Evolutionary conservation across 2,329 filamentous ascomycete genomes (phyloP).

Genomic region (Zasmidium angulare): DNA sequence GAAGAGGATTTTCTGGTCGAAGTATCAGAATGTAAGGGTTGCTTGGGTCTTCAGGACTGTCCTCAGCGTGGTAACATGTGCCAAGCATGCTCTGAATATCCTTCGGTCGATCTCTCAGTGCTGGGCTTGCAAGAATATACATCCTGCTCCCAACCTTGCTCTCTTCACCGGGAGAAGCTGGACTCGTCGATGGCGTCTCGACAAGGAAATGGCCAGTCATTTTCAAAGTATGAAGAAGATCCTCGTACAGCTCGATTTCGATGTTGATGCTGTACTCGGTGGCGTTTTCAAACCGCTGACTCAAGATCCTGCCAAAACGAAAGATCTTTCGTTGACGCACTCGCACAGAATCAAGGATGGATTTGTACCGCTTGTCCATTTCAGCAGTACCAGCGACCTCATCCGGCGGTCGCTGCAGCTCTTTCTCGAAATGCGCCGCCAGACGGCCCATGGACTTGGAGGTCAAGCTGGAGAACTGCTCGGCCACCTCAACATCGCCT

Average conservation of each 20-base stretch:
- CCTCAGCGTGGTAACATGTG: conserved; percentile 71
- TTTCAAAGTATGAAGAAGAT: conserved; percentile 77
- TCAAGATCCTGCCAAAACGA: conserved; percentile 86
- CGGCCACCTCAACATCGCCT: conserved; percentile 93
- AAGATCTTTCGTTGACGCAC: conserved; percentile 95
- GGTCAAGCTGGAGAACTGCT: conserved; percentile 92
- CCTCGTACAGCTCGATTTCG: conserved; percentile 65
- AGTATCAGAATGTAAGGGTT: conserved; percentile 86
- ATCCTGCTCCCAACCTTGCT: conserved; percentile 47
- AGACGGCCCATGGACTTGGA: conserved; percentile 88
- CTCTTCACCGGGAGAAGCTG: conserved; percentile 36
- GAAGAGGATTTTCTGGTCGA: conserved; percentile 72
- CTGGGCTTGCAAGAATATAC: conserved; percentile 81
- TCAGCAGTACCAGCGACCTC: conserved; percentile 70
- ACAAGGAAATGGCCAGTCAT: conserved; percentile 86
- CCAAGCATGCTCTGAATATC: conserved; percentile 85
- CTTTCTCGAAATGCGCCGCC: conserved; percentile 86
- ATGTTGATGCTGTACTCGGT: conserved; percentile 90
- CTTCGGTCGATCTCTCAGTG: conserved; percentile 69
- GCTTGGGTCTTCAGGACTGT: conserved; percentile 67
- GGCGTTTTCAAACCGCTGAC: conserved; percentile 92
- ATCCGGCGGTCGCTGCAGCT: conserved; percentile 79
- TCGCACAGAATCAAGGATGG: conserved; percentile 90
- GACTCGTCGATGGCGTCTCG: conserved; percentile 57
- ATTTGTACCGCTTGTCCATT: conserved; percentile 97